These are phyloP conservation scores for Saccharata proteae DNA, from an alignment of 2,329 filamentous ascomycete species.

Conservation along the genomic window DNA sequence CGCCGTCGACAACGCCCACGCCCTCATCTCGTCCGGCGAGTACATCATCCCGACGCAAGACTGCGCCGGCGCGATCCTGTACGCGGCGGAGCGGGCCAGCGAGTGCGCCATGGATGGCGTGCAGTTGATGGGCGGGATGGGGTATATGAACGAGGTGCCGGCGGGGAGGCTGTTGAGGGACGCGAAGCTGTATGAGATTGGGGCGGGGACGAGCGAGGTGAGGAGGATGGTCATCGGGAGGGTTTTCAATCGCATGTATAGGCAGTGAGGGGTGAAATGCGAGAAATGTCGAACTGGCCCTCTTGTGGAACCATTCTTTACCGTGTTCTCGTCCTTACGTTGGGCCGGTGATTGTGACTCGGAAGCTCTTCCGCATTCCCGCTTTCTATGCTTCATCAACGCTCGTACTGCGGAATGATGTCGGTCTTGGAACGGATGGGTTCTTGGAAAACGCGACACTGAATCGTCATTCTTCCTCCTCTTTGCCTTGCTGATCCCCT, in stretches of 20 bases:
- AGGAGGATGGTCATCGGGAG: constrained; percentile 88
- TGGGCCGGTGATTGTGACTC: no score
- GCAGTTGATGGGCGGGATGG: constrained; percentile 88
- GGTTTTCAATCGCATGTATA: constrained; percentile 77
- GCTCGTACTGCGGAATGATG: no score
- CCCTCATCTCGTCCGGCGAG: constrained; percentile 20
- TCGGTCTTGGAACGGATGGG: no score
- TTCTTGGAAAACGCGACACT: no score
- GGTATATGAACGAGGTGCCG: constrained; percentile 90
- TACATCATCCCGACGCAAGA: constrained; percentile 71
- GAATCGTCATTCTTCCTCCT: not conserved
- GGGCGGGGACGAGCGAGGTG: constrained; percentile 89
- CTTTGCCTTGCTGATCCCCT: not conserved
- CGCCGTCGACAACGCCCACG: constrained; percentile 55
- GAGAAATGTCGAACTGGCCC: no score
- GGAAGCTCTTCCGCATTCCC: no score
- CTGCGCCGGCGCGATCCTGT: constrained; percentile 87
- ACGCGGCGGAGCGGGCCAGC: constrained; percentile 81
- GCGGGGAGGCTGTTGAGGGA: constrained; percentile 73
- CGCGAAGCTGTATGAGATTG: constrained; percentile 85
- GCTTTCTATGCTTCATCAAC: no score
- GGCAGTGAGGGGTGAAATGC: constrained; percentile 1
- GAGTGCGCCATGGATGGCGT: constrained; percentile 80
- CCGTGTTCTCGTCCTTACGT: no score
- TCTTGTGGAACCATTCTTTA: no score